Conservation (phyloP, 169 alveolate species). For the Pseudocohnilembus persalinus region DNA sequence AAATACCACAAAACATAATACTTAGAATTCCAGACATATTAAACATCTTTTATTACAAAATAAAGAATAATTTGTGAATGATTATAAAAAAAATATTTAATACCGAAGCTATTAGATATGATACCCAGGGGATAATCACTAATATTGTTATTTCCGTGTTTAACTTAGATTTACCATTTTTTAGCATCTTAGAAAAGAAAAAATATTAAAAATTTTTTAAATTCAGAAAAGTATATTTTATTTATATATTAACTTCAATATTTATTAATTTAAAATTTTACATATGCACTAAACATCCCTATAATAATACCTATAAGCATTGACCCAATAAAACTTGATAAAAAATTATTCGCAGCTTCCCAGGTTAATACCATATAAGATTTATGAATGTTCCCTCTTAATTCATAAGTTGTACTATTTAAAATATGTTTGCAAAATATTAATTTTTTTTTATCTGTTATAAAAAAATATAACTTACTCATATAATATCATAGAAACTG, state of each 20-base stretch:
- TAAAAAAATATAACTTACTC: conserved; percentile 22
- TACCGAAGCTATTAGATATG: conserved; percentile 67
- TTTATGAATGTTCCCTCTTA: conserved; percentile 1
- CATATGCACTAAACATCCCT: conserved; percentile 64
- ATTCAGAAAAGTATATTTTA: too few species aligned
- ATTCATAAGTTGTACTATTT: conserved; percentile 12
- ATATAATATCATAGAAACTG: conserved; percentile 62
- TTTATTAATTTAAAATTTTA: conserved; percentile 40
- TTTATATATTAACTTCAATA: too few species aligned
- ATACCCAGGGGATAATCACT: conserved; percentile 77
- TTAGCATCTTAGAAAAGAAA: not conserved
- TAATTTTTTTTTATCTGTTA: not conserved
- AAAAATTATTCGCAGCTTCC: conserved; percentile 18
- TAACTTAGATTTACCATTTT: not conserved
- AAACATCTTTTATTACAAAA: not conserved
- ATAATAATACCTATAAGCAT: conserved; percentile 48
- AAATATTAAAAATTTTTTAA: too few species aligned
- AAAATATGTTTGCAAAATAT: too few species aligned
- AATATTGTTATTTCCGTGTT: conserved; percentile 66
- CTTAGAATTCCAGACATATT: conserved; percentile 72
- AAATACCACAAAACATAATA: conserved; percentile 76
- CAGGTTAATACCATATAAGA: not conserved
- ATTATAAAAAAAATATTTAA: not conserved
- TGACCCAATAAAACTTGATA: conserved; percentile 17
- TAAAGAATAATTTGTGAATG: not conserved